Conservation (phyloP, 257 asterid species). For the Solanum raphanifolium region DNA sequence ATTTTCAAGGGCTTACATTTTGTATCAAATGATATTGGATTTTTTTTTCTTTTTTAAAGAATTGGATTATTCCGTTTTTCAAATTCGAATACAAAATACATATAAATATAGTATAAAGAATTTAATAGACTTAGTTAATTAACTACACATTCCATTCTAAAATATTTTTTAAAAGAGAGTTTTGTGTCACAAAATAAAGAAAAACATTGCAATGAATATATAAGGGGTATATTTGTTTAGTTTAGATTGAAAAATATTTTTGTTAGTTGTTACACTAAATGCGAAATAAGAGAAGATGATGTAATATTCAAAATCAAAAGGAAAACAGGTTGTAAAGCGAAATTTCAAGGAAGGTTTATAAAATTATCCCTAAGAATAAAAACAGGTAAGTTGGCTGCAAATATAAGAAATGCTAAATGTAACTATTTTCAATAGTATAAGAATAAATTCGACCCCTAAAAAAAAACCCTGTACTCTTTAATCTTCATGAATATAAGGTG, state of each 20-base stretch:
- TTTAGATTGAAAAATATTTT: neutral
- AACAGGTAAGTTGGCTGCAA: neutral
- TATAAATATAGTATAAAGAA: too few relatives aligned
- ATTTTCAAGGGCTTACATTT: neutral
- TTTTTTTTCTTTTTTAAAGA: too few relatives aligned
- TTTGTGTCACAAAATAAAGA: neutral
- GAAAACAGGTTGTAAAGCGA: neutral
- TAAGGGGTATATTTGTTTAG: neutral
- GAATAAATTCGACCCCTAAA: neutral
- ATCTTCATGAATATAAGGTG: neutral
- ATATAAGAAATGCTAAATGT: neutral
- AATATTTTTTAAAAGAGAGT: neutral
- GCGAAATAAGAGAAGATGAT: neutral
- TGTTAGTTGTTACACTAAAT: neutral
- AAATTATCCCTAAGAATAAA: neutral
- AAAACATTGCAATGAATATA: neutral
- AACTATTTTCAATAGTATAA: too few relatives aligned
- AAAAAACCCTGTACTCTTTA: neutral
- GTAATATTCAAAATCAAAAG: neutral
- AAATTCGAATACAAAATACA: neutral
- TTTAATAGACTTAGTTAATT: neutral
- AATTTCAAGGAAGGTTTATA: too few relatives aligned
- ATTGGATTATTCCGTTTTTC: neutral
- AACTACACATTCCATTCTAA: neutral
- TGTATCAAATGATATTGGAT: neutral